Percentiles rank a stretch among this genome's conserved stretches.
phyloP scores from a whole-genome alignment of 495 filamentous ascomycete species.

The Lophiotrema nucula region DNA sequence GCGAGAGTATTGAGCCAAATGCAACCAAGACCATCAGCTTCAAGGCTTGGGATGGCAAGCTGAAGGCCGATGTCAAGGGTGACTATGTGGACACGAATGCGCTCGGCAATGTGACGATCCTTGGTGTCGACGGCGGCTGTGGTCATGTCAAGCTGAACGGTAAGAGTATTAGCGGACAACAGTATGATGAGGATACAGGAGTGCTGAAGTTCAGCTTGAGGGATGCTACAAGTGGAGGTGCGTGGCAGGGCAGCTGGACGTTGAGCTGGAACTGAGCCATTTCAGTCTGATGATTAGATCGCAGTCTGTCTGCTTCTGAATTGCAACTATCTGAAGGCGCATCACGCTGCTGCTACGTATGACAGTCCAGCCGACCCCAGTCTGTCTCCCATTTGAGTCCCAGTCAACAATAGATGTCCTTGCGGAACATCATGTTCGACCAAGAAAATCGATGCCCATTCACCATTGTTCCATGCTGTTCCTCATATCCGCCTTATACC shows the following conservation, averaged over 20 bases:
- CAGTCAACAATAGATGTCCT: no score
- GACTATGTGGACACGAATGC: conserved; percentile 59
- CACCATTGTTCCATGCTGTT: no score
- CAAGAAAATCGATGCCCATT: no score
- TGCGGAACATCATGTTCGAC: no score
- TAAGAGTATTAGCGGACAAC: conserved; percentile 43
- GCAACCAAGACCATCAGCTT: conserved; percentile 52
- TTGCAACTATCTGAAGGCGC: no score
- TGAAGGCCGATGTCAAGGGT: conserved; percentile 53
- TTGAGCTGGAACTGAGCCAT: conserved; percentile 53
- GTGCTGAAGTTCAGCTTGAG: conserved; percentile 55
- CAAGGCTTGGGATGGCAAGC: conserved; percentile 44
- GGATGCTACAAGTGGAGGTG: conserved; percentile 51
- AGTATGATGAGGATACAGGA: conserved; percentile 49
- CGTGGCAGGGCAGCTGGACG: conserved; percentile 58
- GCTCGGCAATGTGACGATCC: conserved; percentile 63
- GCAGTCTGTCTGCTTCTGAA: no score
- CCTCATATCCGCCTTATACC: no score
- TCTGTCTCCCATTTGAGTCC: no score
- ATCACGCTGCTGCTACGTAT: no score
- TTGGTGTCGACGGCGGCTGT: conserved; percentile 55
- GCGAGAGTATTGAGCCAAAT: conserved; percentile 63
- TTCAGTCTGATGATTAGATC: no score
- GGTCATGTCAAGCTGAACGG: conserved; percentile 55
- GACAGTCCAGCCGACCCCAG: no score